A percentile compares a stretch with the other conserved stretches of the same genome.
Evolutionary conservation across 352 stramenopile species (phyloP).

Genomic region (Globisporangium takayamanum): DNA sequence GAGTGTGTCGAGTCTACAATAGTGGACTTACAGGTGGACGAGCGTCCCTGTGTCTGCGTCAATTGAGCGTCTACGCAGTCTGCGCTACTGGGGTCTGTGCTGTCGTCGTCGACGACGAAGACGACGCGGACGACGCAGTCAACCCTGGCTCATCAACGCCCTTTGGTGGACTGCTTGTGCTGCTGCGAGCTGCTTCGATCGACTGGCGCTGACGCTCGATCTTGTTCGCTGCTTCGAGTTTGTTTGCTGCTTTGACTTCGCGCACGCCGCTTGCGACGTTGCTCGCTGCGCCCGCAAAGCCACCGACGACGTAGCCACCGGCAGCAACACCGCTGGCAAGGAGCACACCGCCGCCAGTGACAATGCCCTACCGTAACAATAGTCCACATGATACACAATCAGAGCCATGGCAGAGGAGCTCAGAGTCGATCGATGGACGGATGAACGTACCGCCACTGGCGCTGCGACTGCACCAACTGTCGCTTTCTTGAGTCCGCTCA

Average conservation of each 20-base stretch:
- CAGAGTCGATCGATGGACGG: neutral
- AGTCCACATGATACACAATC: neutral
- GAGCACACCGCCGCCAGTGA: constrained; percentile 67
- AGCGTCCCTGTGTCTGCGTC: neutral
- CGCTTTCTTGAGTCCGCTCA: constrained; percentile 81
- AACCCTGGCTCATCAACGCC: neutral
- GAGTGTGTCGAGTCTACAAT: constrained; percentile 7
- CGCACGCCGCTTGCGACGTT: constrained; percentile 79
- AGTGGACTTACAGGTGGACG: constrained; percentile 10
- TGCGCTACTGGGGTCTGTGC: neutral
- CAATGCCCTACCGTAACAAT: constrained; percentile 43
- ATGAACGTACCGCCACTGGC: constrained; percentile 57
- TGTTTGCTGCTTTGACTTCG: constrained; percentile 78
- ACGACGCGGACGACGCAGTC: neutral
- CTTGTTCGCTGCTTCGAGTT: constrained; percentile 23
- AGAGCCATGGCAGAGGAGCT: neutral
- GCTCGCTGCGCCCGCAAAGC: constrained; percentile 69
- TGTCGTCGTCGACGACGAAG: neutral
- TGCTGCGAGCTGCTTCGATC: neutral
- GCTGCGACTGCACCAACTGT: constrained; percentile 76
- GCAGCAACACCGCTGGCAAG: constrained; percentile 72
- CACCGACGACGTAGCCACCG: constrained; percentile 72
- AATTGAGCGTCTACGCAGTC: neutral
- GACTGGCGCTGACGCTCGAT: constrained; percentile 42
- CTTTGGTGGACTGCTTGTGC: neutral